phyloP scores from a whole-genome alignment of 257 asterid species.

The Petunia secreta region DNA sequence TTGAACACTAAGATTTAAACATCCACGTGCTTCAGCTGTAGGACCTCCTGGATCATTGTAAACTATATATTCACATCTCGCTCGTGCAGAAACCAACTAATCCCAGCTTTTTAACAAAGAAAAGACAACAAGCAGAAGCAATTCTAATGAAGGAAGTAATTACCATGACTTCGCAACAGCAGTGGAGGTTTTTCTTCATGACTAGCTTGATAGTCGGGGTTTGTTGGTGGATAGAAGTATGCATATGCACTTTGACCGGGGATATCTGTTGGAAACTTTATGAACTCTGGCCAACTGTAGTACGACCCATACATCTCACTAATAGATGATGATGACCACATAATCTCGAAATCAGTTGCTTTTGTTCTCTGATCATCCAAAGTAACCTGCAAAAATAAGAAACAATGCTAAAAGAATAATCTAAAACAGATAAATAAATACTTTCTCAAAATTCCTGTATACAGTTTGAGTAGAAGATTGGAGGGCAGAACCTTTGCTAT shows the following conservation, averaged over 20 bases:
- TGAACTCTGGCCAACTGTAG: conserved; percentile 74
- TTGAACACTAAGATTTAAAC: conserved; percentile 76
- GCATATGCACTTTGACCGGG: conserved; percentile 92
- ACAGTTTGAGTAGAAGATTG: neutral
- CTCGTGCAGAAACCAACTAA: neutral
- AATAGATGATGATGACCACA: conserved; percentile 76
- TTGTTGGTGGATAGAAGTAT: conserved; percentile 89
- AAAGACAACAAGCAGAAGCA: conserved; percentile 1
- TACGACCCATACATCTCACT: conserved; percentile 48
- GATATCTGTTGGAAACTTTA: conserved; percentile 87
- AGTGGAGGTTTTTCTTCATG: conserved; percentile 84
- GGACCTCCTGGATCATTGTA: conserved; percentile 75
- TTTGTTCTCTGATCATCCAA: conserved; percentile 70
- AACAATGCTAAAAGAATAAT: neutral
- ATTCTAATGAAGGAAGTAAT: conserved; percentile 20
- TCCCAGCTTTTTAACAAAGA: conserved; percentile 9
- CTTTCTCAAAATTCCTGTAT: conserved; percentile 27
- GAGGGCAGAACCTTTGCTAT: conserved; percentile 71
- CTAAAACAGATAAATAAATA: neutral
- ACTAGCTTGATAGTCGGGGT: conserved; percentile 71
- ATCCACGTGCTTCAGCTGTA: conserved; percentile 89
- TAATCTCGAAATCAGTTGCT: conserved; percentile 62
- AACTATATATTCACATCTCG: neutral
- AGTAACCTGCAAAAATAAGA: conserved; percentile 59
- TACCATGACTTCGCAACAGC: conserved; percentile 93